phyloP scores from a whole-genome alignment of 2,329 filamentous ascomycete species.

The Calonectria leucothoes region DNA sequence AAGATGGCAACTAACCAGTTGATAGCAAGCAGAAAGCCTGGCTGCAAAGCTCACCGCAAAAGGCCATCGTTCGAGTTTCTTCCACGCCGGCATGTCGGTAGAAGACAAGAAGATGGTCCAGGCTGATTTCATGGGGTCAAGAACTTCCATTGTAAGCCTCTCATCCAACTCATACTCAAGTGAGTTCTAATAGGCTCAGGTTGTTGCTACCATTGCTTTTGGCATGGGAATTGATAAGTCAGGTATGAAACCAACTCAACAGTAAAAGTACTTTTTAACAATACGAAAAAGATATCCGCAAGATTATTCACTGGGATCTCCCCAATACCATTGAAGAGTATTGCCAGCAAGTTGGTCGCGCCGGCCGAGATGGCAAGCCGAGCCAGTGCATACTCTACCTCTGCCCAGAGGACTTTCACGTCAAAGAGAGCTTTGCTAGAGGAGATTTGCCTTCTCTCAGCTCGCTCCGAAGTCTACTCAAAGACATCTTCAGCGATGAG shows the following conservation, averaged over 20 bases:
- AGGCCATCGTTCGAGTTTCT: slow-evolving; percentile 56
- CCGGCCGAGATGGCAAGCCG: slow-evolving; percentile 63
- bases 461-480: slow-evolving; percentile 60
- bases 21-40: slow-evolving; percentile 57
- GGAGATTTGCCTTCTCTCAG: slow-evolving; percentile 67
- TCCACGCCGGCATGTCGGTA: slow-evolving; percentile 63
- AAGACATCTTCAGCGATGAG: slow-evolving; percentile 60
- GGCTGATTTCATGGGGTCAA: slow-evolving; percentile 62
- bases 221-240: slow-evolving; percentile 71
- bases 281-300: slow-evolving; percentile 58
- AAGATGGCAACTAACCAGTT: slow-evolving; percentile 13
- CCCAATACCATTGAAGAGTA: slow-evolving; percentile 66
- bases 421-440: slow-evolving; percentile 69
- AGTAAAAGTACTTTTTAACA: neutral
- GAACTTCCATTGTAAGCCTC: slow-evolving; percentile 49
- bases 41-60: slow-evolving; percentile 50
- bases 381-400: slow-evolving; percentile 70
- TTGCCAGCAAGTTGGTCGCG: slow-evolving; percentile 67
- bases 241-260: slow-evolving; percentile 23
- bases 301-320: slow-evolving; percentile 64
- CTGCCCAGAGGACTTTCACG: slow-evolving; percentile 66
- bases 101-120: slow-evolving; percentile 59
- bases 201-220: slow-evolving; percentile 66
- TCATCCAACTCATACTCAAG: accelerated
- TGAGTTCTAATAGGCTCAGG: slow-evolving; percentile 21